A percentile compares a stretch with the other conserved stretches of the same genome.
Evolutionary conservation across 208 protist genomes (phyloP).

Genomic region (Phytomonas sp.): DNA sequence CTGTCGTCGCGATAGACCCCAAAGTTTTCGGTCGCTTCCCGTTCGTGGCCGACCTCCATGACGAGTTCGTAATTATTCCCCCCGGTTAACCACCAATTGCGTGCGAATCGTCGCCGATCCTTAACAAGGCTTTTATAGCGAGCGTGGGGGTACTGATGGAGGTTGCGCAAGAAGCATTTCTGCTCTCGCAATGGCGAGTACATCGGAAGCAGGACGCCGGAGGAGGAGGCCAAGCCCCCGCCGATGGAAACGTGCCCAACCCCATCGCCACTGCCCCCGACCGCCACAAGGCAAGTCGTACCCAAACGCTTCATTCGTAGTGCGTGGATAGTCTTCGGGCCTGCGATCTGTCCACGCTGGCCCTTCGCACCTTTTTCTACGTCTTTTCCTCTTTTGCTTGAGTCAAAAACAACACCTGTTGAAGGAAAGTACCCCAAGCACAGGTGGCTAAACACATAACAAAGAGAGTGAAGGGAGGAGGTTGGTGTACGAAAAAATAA

Average conservation of each 20-base stretch:
- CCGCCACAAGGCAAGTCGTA: background rate
- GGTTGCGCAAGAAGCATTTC: conserved; percentile 59
- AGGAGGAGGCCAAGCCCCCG: background rate
- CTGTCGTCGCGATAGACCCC: conserved; percentile 64
- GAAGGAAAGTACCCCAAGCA: background rate
- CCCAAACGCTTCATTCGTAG: background rate
- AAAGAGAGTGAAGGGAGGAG: background rate
- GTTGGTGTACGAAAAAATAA: background rate
- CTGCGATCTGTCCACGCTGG: background rate
- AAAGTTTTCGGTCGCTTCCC: conserved; percentile 83
- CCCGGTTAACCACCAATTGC: conserved; percentile 71
- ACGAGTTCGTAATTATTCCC: conserved; percentile 88
- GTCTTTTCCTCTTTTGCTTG: background rate
- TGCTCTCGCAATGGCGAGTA: conserved; percentile 27
- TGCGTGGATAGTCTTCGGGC: background rate
- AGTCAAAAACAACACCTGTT: background rate
- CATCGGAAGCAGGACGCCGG: background rate
- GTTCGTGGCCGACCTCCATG: conserved; percentile 71
- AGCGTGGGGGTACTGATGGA: conserved; percentile 81
- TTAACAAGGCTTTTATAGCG: conserved; percentile 85
- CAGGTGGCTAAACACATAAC: background rate
- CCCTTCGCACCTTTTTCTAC: background rate
- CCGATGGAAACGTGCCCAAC: background rate
- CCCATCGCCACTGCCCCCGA: background rate
- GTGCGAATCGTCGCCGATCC: conserved; percentile 59